Base-by-base conservation (phyloP, 140 eudicot species). In the Oenanthe javanica region DNA sequence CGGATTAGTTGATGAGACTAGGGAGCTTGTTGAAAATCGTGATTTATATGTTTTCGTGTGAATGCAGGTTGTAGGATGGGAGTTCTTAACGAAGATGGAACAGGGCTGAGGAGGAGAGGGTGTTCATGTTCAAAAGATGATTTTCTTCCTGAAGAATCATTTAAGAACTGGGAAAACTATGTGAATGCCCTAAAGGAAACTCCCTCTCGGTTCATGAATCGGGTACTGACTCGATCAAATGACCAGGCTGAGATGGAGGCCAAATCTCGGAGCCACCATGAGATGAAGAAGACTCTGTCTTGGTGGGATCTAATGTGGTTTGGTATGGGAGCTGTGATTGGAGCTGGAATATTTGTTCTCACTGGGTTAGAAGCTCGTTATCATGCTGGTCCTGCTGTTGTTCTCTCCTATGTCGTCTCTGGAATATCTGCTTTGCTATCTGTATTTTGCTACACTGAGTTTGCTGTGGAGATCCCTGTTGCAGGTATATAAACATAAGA, bases 251-350 rank as follows among this genome's bases (percentile, higher is more conserved):
- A 94, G 90, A 54, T 94, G 70, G 94, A 87, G 80, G 87, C 77
- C 13, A 90, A 74, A 84, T 81, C 85, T 0, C 79, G 89, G 84
- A 91, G 97, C 81, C 86, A 86, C 72, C 66, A 90, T 48, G 80
- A 87, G 77, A 94, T 94, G 98, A 94, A 92, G 88, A 89, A 73
- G 82, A 90, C 87, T 2, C 77, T 94, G n/a, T 73, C 86, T 3
- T 90, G 97, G 97, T 92, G 97, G 98, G 98, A 94, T 79, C 85
- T 94, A 4, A 90, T 92, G 15, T 94, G 98, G 98, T 92, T 94
- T 36, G 98, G 98, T 7, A 86, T 94, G 89, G 98, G 98, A 0
- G 94, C 94, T 27, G 96, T 94, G 19, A 88, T 94, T 72, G 98
- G 98, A 6, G 92, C 97, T n/a, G 97, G 97, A 8, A 92, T 94